These are phyloP conservation scores for Kalmusia sp. DNA, from an alignment of 2,329 filamentous ascomycete genomes.

Conservation along the genomic window DNA sequence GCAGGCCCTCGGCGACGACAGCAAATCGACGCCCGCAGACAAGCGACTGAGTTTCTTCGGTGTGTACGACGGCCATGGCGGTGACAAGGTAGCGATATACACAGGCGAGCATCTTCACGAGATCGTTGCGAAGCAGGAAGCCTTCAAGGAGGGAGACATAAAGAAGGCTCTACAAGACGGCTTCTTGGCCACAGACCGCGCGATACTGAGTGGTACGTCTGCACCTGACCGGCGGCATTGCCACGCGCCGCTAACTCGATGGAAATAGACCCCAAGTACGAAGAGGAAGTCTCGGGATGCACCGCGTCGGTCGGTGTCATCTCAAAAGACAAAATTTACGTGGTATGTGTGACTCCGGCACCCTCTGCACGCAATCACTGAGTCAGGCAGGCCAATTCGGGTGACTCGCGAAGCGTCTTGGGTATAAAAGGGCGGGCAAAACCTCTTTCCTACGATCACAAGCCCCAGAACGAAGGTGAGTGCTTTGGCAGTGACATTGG, in stretches of 20 bases:
- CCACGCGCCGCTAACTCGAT: slow-evolving; percentile 34
- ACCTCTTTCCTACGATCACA: slow-evolving; percentile 98
- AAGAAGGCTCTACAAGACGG: slow-evolving; percentile 97
- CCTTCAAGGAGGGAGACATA: slow-evolving; percentile 89
- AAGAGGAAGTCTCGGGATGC: slow-evolving; percentile 97
- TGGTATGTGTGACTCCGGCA: slow-evolving; percentile 69
- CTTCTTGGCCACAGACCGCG: slow-evolving; percentile 93
- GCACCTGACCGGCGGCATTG: slow-evolving; percentile 7
- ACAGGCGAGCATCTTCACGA: slow-evolving; percentile 91
- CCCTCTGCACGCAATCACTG: slow-evolving; percentile 11
- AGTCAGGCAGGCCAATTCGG: slow-evolving; percentile 81
- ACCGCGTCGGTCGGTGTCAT: slow-evolving; percentile 92
- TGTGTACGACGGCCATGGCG: slow-evolving; percentile 97
- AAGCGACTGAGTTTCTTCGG: slow-evolving; percentile 92
- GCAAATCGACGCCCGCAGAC: slow-evolving; percentile 67
- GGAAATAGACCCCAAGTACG: slow-evolving; percentile 85
- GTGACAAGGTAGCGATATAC: slow-evolving; percentile 94
- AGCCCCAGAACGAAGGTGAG: slow-evolving; percentile 94
- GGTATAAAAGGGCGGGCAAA: slow-evolving; percentile 98
- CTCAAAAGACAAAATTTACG: slow-evolving; percentile 89
- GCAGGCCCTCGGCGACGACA: slow-evolving; percentile 64
- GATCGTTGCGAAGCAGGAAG: slow-evolving; percentile 93
- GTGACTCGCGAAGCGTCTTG: slow-evolving; percentile 92
- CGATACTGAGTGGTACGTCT: slow-evolving; percentile 86
- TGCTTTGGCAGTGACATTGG: slow-evolving; percentile 14